A percentile compares a stretch with the other conserved stretches of the same genome.
Evolutionary conservation across 208 protist genomes (phyloP).

Genomic region (Trichomonas tenax): DNA sequence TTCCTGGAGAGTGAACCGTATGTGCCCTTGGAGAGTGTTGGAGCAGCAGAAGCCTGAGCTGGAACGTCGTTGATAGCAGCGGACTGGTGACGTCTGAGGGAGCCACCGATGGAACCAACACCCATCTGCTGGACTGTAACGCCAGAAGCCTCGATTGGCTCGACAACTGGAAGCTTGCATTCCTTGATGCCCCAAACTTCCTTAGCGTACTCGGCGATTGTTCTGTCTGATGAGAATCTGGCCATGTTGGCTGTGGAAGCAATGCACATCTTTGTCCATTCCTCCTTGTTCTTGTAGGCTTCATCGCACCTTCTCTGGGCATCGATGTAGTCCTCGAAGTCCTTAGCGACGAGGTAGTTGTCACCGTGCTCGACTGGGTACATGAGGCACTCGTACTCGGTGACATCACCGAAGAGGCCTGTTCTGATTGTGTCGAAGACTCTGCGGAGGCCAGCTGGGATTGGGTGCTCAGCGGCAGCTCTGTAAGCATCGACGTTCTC

Average conservation of each 20-base stretch:
- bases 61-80: background rate
- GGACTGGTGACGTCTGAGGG: background rate
- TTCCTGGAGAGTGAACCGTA: background rate
- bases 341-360: background rate
- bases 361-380: background rate
- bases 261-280: background rate
- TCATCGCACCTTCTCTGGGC: background rate
- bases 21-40: background rate
- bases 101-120: background rate
- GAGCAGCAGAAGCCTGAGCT: too few species aligned
- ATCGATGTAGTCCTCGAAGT: background rate
- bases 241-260: background rate
- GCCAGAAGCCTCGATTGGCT: background rate
- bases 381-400: background rate
- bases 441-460: background rate
- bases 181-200: background rate
- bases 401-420: background rate
- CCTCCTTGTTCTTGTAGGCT: background rate
- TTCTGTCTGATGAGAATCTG: background rate
- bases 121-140: background rate
- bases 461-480: background rate
- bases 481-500: constrained; percentile 35
- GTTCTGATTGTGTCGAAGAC: background rate
- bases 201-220: background rate
- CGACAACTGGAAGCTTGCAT: background rate